Evolutionary conservation across 495 filamentous ascomycete species (phyloP).

Genomic region (Xylaria venustula): DNA sequence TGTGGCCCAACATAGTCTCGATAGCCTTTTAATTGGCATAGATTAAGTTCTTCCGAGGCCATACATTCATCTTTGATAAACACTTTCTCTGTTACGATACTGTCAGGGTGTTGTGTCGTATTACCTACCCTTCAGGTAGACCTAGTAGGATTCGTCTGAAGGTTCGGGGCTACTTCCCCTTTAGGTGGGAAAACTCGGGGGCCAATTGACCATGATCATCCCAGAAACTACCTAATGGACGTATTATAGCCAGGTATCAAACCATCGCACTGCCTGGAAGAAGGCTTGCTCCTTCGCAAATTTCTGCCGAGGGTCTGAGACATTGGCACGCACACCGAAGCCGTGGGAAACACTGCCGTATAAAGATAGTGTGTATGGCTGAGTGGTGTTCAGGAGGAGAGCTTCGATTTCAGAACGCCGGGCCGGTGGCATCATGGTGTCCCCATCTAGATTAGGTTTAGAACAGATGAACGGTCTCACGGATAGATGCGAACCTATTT

Average conservation of each 20-base stretch:
- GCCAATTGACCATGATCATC: too few species aligned
- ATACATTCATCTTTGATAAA: too few species aligned
- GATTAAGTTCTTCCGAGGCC: too few species aligned
- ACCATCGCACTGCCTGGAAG: conserved; percentile 71
- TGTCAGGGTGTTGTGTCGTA: too few species aligned
- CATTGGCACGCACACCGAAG: conserved; percentile 64
- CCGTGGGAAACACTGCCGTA: conserved; percentile 68
- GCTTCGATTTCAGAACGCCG: conserved; percentile 56
- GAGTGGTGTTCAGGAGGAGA: conserved; percentile 21
- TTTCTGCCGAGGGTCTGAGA: conserved; percentile 56
- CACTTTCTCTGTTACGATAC: too few species aligned
- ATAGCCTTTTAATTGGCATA: not conserved
- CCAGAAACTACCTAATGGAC: too few species aligned
- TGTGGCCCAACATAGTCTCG: conserved; percentile 10
- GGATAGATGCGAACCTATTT: conserved; percentile 1
- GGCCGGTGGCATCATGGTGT: conserved; percentile 60
- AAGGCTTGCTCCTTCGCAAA: conserved; percentile 78
- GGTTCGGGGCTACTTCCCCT: too few species aligned
- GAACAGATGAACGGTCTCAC: too few species aligned
- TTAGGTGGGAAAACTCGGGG: too few species aligned
- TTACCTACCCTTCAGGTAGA: too few species aligned
- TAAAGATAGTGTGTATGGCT: conserved; percentile 63
- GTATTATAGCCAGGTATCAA: conserved; percentile 47
- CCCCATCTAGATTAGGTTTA: conserved; percentile 51
- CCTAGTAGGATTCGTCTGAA: too few species aligned